Evolutionary conservation across 1,284 basidiomycete species (phyloP).

Genomic region (Naganishia sp.): DNA sequence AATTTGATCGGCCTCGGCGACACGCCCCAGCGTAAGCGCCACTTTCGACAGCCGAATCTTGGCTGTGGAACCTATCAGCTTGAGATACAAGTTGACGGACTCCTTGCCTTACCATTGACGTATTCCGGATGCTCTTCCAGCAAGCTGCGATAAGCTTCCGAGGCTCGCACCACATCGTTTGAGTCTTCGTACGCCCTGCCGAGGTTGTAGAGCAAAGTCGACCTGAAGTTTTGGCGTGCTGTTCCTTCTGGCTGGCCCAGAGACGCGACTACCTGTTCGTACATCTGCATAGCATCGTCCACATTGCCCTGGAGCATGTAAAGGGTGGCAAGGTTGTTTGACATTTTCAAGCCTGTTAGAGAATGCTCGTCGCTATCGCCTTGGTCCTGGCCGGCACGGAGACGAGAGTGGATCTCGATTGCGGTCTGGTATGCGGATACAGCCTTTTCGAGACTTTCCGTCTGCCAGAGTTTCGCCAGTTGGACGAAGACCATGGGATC

Average conservation of each 20-base stretch:
- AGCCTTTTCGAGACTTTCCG: slow-evolving; percentile 72
- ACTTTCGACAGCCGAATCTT: slow-evolving; percentile 86
- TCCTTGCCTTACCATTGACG: slow-evolving; percentile 70
- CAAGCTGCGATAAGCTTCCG: slow-evolving; percentile 80
- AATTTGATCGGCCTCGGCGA: slow-evolving; percentile 78
- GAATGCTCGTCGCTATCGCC: slow-evolving; percentile 44
- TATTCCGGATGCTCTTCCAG: slow-evolving; percentile 86
- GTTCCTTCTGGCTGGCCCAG: slow-evolving; percentile 57
- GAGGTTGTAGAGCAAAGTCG: slow-evolving; percentile 82
- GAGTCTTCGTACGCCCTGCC: slow-evolving; percentile 82
- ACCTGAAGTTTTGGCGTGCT: slow-evolving; percentile 63
- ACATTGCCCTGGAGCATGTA: slow-evolving; percentile 69
- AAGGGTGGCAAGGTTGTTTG: slow-evolving; percentile 81
- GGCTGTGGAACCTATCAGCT: slow-evolving; percentile 57
- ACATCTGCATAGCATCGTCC: slow-evolving; percentile 57
- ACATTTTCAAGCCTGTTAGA: slow-evolving; percentile 53
- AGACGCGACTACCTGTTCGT: slow-evolving; percentile 53
- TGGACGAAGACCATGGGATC: slow-evolving; percentile 84
- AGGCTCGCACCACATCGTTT: slow-evolving; percentile 69
- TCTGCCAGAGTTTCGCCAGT: slow-evolving; percentile 82
- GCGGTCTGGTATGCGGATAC: slow-evolving; percentile 73
- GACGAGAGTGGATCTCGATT: slow-evolving; percentile 55
- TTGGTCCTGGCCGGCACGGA: slow-evolving; percentile 16
- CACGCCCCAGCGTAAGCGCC: slow-evolving; percentile 65
- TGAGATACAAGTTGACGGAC: too few species aligned